Percentiles rank a stretch among this genome's conserved stretches.
Evolutionary conservation across 164 flowering plant species (phyloP).

Genomic region (Vitis labrusca): DNA sequence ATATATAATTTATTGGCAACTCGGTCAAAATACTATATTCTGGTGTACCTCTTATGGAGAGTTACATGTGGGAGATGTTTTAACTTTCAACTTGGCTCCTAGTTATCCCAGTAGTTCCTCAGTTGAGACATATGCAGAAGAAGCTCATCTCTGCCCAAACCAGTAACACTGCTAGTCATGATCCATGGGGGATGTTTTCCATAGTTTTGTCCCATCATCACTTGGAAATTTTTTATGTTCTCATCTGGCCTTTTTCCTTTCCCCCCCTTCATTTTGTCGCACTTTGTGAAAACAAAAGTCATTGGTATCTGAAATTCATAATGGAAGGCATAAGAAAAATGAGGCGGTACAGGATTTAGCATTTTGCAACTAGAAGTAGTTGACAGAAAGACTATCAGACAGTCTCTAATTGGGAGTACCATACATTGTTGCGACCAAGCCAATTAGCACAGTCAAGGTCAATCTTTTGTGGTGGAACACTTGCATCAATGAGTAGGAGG

Average conservation of each 20-base stretch:
- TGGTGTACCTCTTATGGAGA: neutral
- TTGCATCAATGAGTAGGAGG: slow-evolving; percentile 84
- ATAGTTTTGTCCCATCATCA: slow-evolving; percentile 32
- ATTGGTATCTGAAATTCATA: slow-evolving; percentile 61
- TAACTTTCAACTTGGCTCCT: slow-evolving; percentile 4
- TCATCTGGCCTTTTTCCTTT: slow-evolving; percentile 63
- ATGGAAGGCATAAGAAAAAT: neutral
- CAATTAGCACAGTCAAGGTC: slow-evolving; percentile 97
- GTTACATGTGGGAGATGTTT: neutral
- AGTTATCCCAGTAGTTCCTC: slow-evolving; percentile 90
- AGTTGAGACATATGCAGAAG: slow-evolving; percentile 92
- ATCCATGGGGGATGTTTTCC: slow-evolving; percentile 77
- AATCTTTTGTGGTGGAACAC: slow-evolving; percentile 87
- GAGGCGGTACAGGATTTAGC: neutral
- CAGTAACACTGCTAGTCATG: slow-evolving; percentile 93
- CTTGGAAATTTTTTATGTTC: slow-evolving; percentile 34
- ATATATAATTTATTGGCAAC: neutral
- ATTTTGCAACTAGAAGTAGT: neutral
- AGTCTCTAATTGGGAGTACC: neutral
- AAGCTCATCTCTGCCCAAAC: slow-evolving; percentile 91
- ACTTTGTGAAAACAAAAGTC: slow-evolving; percentile 93
- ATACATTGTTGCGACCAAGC: slow-evolving; percentile 94
- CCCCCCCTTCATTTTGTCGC: slow-evolving; percentile 74
- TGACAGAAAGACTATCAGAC: neutral
- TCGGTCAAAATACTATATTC: neutral